Percentiles rank a stretch among this genome's conserved stretches.
Conservation (phyloP, 371 early-diverging fungal species). For the Mortierella sp. region DNA sequence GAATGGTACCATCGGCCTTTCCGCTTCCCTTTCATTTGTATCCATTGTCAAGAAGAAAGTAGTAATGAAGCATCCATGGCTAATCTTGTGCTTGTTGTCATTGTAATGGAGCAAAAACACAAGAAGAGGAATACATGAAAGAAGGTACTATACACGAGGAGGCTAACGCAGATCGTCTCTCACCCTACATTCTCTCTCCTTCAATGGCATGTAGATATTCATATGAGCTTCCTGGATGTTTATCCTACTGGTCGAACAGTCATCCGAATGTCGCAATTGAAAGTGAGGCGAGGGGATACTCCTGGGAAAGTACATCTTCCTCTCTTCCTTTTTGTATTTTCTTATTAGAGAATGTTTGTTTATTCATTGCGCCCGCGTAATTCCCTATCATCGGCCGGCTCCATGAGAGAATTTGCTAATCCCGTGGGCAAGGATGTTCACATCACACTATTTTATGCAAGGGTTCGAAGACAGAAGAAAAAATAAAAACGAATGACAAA, state of each 20-base stretch:
- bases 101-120: background rate
- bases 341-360: background rate
- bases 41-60: too few relatives aligned
- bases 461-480: background rate
- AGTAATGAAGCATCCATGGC: background rate
- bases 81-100: background rate
- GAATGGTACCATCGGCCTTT: too few relatives aligned
- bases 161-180: background rate
- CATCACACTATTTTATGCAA: constrained; percentile 3
- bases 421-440: background rate
- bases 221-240: background rate
- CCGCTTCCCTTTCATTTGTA: too few relatives aligned
- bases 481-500: background rate
- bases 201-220: background rate
- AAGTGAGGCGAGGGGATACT: background rate
- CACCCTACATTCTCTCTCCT: background rate
- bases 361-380: background rate
- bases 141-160: background rate
- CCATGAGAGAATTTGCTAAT: background rate
- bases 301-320: constrained; percentile 6
- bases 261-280: background rate
- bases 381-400: background rate
- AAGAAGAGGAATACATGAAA: background rate
- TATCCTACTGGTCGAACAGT: background rate
- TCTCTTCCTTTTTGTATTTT: background rate